These are phyloP conservation scores for Populus alba DNA, from an alignment of 345 rosid species.

Conservation along the genomic window DNA sequence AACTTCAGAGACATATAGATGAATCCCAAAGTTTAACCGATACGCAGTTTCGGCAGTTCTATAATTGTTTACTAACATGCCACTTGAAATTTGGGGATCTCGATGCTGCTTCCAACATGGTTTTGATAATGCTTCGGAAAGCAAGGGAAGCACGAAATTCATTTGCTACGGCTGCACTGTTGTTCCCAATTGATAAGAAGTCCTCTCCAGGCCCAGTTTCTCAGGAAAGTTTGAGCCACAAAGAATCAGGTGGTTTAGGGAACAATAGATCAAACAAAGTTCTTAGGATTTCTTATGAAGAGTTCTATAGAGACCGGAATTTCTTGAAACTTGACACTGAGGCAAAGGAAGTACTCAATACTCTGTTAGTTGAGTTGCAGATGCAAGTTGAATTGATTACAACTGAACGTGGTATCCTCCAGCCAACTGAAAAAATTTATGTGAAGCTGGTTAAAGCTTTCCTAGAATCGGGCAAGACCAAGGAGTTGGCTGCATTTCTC, in stretches of 20 bases:
- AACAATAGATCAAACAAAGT: slow-evolving; percentile 9
- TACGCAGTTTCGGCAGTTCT: slow-evolving; percentile 68
- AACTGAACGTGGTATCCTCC: slow-evolving; percentile 71
- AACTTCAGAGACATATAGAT: slow-evolving; percentile 81
- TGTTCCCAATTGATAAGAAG: slow-evolving; percentile 26
- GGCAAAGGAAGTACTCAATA: slow-evolving; percentile 51
- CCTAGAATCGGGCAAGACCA: slow-evolving; percentile 66
- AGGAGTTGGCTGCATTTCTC: slow-evolving; percentile 72
- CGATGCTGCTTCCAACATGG: slow-evolving; percentile 77
- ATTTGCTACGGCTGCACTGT: slow-evolving; percentile 57
- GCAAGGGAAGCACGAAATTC: slow-evolving; percentile 75
- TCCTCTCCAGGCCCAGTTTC: slow-evolving; percentile 22
- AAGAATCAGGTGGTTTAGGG: slow-evolving; percentile 18
- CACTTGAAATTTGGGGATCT: slow-evolving; percentile 86
- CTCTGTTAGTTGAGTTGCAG: slow-evolving; percentile 53
- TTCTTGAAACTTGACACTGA: slow-evolving; percentile 60
- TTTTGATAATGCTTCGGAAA: slow-evolving; percentile 72
- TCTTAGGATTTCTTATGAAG: slow-evolving; percentile 44
- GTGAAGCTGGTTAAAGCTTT: slow-evolving; percentile 78
- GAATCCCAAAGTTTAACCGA: slow-evolving; percentile 66
- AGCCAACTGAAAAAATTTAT: slow-evolving; percentile 66
- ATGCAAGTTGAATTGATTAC: slow-evolving; percentile 59
- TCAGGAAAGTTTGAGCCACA: slow-evolving; percentile 17
- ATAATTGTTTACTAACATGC: slow-evolving; percentile 72
- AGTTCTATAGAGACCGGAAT: slow-evolving; percentile 51